Percentiles rank a stretch among this genome's conserved stretches.
These are phyloP conservation scores for Euptelea pleiosperma DNA, from an alignment of 164 flowering plant genomes.

Conservation along the genomic window DNA sequence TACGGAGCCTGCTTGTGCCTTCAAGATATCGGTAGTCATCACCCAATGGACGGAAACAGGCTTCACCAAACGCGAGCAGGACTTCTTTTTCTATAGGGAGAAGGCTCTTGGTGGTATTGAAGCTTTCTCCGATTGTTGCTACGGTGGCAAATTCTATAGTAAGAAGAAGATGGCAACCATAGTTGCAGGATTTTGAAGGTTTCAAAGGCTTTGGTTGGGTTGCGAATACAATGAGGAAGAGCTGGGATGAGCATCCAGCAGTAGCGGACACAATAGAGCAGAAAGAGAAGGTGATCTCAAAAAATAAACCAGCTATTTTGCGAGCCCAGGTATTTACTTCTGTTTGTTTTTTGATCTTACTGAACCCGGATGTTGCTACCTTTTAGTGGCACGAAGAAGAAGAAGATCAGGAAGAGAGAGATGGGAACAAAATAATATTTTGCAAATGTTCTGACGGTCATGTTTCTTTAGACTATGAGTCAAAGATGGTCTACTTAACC, in stretches of 20 bases:
- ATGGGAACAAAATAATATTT: too few relatives aligned
- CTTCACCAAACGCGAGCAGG: constrained; percentile 59
- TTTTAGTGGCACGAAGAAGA: too few relatives aligned
- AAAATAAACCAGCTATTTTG: constrained; percentile 59
- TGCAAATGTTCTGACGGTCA: too few relatives aligned
- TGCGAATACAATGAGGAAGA: constrained; percentile 58
- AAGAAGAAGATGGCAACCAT: constrained; percentile 75
- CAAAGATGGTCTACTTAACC: too few relatives aligned
- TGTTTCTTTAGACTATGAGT: too few relatives aligned
- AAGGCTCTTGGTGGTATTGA: constrained; percentile 69
- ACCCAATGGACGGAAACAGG: constrained; percentile 62
- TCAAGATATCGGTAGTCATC: constrained; percentile 94
- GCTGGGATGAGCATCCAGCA: constrained; percentile 65
- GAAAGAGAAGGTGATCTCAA: constrained; percentile 43
- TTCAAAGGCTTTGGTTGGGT: constrained; percentile 59
- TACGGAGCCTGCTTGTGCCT: constrained; percentile 86
- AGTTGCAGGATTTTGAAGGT: constrained; percentile 69
- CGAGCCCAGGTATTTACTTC: constrained; percentile 64
- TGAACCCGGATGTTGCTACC: too few relatives aligned
- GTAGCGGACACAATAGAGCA: constrained; percentile 33
- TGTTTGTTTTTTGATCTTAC: background rate
- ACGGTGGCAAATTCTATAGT: constrained; percentile 35
- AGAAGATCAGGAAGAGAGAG: too few relatives aligned
- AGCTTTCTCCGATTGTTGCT: constrained; percentile 48
- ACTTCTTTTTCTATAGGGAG: constrained; percentile 75